Percentiles rank a stretch among this genome's conserved stretches.
These are phyloP conservation scores for Nidula microcarpa DNA, from an alignment of 768 basidiomycete species.

Conservation along the genomic window DNA sequence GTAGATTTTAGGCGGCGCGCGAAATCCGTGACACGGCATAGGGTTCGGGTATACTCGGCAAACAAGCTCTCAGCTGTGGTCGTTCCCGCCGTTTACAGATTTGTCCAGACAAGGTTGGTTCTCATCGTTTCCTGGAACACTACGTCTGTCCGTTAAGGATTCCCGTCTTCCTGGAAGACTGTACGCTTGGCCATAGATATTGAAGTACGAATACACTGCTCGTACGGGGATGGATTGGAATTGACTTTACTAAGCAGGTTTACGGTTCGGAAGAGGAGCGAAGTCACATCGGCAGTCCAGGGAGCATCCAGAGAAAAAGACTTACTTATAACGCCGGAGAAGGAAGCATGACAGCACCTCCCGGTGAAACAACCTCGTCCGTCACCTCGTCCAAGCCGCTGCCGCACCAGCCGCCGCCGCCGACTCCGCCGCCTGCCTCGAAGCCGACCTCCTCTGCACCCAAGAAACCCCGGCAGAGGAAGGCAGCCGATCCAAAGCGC, in stretches of 20 bases:
- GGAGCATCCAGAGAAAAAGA: constrained; percentile 26
- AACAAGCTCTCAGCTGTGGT: too few relatives aligned
- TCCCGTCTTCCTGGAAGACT: background rate
- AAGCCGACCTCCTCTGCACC: constrained; percentile 40
- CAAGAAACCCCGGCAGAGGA: constrained; percentile 56
- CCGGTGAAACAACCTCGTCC: constrained; percentile 38
- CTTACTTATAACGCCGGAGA: constrained; percentile 41
- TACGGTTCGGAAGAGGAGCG: constrained; percentile 29
- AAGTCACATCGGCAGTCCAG: constrained; percentile 26
- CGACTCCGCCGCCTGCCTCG: constrained; percentile 35
- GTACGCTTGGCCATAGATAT: background rate
- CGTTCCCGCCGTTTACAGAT: too few relatives aligned
- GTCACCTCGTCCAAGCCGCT: constrained; percentile 32
- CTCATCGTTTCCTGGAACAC: constrained; percentile 5
- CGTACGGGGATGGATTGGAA: background rate
- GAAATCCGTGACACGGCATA: constrained; percentile 26
- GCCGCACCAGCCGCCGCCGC: constrained; percentile 45
- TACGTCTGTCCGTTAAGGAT: background rate
- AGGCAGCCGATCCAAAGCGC: constrained; percentile 28
- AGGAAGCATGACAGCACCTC: constrained; percentile 46
- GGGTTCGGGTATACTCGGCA: background rate
- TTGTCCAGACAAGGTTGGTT: constrained; percentile 1
- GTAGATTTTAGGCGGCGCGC: constrained; percentile 28
- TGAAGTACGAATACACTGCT: background rate
- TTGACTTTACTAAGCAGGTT: constrained; percentile 35